Base-by-base conservation (phyloP, 345 rosid species). In the Sonneratia caseolaris region DNA sequence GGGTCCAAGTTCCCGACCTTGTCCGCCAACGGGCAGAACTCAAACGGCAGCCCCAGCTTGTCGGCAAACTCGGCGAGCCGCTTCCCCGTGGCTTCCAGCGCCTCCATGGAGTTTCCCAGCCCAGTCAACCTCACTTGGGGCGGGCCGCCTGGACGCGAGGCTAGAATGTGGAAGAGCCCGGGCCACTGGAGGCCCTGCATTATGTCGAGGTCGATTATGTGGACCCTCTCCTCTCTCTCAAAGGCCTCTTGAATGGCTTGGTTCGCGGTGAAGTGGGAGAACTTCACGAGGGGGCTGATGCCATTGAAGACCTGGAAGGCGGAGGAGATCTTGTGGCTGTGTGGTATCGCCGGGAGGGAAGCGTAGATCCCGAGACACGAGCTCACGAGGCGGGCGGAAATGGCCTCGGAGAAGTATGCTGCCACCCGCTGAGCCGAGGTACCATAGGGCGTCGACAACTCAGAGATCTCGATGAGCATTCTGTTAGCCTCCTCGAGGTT, bases 161-260 rank as follows among this genome's bases (percentile, higher is more conserved):
- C 98, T 0, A 95, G 83, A 18, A 92, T 95, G 76, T 95, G 99
- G 67, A 95, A 95, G 21, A 95, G 81, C 19, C 98, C 99, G 62
- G 99, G 99, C 99, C 99, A 95, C 71, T 95, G 99, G 72, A 95
- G 81, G 21, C 99, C 99, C 77, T 95, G 99, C 99, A 95, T 95
- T 74, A 95, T 92, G 67, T 95, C 99, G 32, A 95, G 82, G 73
- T 95, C 99, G 49, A 95, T 90, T 71, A 95, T 92, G 82, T 95
- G 99, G 38, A 95, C 99, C 48, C 90, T 76, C 3, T 92, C 99
- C 76, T 95, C 99, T 72, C 97, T 84, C 77, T 90, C 98, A 45
- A 95, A 92, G 4, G 98, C 98, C 77, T 95, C 98, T 79, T 95
- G 99, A 1, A 95, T 95, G 13, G 99, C 99, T 68, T 92, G 98